Evolutionary conservation across 1,284 basidiomycete species (phyloP).

Genomic region (Cerrena zonata): DNA sequence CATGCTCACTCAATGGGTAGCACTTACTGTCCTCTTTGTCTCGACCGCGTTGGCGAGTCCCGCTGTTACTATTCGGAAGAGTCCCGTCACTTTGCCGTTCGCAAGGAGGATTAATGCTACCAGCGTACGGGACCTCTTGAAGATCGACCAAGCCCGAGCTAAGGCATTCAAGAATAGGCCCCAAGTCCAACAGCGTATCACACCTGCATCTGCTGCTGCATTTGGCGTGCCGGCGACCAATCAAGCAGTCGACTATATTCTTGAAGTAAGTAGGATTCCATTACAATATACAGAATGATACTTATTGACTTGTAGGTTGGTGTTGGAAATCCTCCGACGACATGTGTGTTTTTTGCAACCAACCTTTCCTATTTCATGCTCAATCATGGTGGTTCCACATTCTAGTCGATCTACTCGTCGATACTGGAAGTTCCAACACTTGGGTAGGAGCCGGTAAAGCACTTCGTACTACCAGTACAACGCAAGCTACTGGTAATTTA

Average conservation of each 20-base stretch:
- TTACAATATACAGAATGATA: background rate
- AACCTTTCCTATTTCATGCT: background rate
- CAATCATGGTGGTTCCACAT: background rate
- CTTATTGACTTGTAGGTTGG: constrained; percentile 13
- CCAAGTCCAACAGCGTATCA: constrained; percentile 4
- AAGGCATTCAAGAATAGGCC: constrained; percentile 17
- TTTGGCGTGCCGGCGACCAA: constrained; percentile 21
- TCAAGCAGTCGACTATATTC: constrained; percentile 21
- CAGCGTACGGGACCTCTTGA: constrained; percentile 14
- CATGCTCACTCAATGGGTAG: too few species aligned
- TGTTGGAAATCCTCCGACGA: constrained; percentile 23
- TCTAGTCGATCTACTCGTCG: constrained; percentile 18
- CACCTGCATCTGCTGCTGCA: constrained; percentile 4
- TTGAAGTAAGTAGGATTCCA: constrained; percentile 7
- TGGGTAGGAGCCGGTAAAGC: constrained; percentile 45
- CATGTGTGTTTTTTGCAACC: constrained; percentile 9
- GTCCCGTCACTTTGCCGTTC: constrained; percentile 26
- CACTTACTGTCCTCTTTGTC: constrained; percentile 9
- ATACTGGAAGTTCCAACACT: constrained; percentile 35
- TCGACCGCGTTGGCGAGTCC: background rate
- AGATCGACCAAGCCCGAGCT: constrained; percentile 22
- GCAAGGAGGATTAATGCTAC: constrained; percentile 22
- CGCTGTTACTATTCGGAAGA: background rate
- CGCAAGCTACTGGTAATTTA: constrained; percentile 33
- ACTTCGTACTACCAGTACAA: constrained; percentile 34